A percentile compares a stretch with the other conserved stretches of the same genome.
Evolutionary conservation across 352 stramenopile genomes (phyloP).

Genomic region (Albugo laibachii): DNA sequence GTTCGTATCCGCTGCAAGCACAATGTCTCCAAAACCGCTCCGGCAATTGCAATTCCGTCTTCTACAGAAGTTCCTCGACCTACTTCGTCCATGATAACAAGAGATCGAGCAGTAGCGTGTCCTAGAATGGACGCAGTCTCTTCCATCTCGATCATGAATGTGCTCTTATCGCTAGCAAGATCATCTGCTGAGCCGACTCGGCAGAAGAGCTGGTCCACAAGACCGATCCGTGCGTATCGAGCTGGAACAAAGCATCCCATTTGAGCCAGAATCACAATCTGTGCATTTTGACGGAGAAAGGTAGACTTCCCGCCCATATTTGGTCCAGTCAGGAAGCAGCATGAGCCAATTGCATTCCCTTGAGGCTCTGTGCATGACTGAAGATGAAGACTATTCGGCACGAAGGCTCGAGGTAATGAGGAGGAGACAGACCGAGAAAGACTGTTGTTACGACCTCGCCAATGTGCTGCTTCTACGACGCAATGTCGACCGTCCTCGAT

Average conservation of each 20-base stretch:
- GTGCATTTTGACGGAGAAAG: conserved; percentile 58
- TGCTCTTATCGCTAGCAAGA: conserved; percentile 54
- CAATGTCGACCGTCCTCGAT: conserved; percentile 43
- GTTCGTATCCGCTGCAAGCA: conserved; percentile 30
- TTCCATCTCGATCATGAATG: conserved; percentile 80
- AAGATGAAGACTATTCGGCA: conserved; percentile 57
- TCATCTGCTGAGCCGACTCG: conserved; percentile 68
- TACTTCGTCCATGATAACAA: conserved; percentile 81
- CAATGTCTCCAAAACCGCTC: conserved; percentile 51
- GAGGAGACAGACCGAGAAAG: conserved; percentile 4
- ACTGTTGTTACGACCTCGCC: conserved; percentile 18
- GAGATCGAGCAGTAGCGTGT: conserved; percentile 41
- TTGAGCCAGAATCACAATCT: conserved; percentile 59
- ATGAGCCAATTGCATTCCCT: conserved; percentile 10
- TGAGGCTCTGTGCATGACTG: background rate
- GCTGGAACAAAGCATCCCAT: conserved; percentile 69
- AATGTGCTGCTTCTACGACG: conserved; percentile 41
- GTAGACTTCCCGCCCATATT: conserved; percentile 83
- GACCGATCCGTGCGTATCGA: conserved; percentile 33
- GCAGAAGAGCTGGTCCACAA: conserved; percentile 70
- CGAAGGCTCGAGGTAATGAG: conserved; percentile 19
- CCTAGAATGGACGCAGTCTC: conserved; percentile 60
- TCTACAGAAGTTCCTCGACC: conserved; percentile 57
- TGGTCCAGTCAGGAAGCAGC: conserved; percentile 69
- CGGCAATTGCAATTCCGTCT: conserved; percentile 63